A percentile compares a stretch with the other conserved stretches of the same genome.
These are phyloP conservation scores for Aspergillus indologenus DNA, from an alignment of 495 filamentous ascomycete species.

Conservation along the genomic window DNA sequence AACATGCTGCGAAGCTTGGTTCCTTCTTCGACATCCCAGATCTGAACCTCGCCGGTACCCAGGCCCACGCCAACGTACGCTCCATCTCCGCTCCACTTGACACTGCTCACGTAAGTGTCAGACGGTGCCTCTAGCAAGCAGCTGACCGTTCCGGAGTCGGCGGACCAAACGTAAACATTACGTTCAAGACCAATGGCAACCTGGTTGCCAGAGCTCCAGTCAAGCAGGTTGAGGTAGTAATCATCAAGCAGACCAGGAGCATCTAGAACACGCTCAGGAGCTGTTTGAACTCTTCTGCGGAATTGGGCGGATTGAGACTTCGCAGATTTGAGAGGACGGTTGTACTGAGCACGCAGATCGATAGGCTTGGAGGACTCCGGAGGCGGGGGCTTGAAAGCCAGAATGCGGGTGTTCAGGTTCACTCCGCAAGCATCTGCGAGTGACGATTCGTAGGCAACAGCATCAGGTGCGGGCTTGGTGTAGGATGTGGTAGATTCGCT, in stretches of 20 bases:
- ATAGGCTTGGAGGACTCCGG: slow-evolving; percentile 97
- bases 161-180: slow-evolving; percentile 98
- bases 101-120: slow-evolving; percentile 95
- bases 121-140: slow-evolving; percentile 79
- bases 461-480: slow-evolving; percentile 77
- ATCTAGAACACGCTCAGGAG: slow-evolving; percentile 95
- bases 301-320: slow-evolving; percentile 73
- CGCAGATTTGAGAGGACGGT: slow-evolving; percentile 83
- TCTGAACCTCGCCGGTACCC: slow-evolving; percentile 93
- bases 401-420: slow-evolving; percentile 86
- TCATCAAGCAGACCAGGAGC: slow-evolving; percentile 94
- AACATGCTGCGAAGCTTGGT: slow-evolving; percentile 97
- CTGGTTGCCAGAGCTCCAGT: slow-evolving; percentile 97
- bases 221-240: slow-evolving; percentile 97
- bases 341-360: slow-evolving; percentile 96
- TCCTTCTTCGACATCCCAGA: slow-evolving; percentile 97
- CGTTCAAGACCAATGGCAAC: slow-evolving; percentile 97
- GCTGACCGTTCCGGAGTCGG: slow-evolving; percentile 83
- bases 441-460: slow-evolving; percentile 87
- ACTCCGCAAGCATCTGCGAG: slow-evolving; percentile 91
- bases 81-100: slow-evolving; percentile 97
- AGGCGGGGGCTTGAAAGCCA: slow-evolving; percentile 97
- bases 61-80: slow-evolving; percentile 95
- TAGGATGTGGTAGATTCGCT: slow-evolving; percentile 55
- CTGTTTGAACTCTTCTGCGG: slow-evolving; percentile 85